Percentiles rank a stretch among this genome's conserved stretches.
phyloP scores from a whole-genome alignment of 2,329 filamentous ascomycete genomes.

The Cryphonectria radicalis region DNA sequence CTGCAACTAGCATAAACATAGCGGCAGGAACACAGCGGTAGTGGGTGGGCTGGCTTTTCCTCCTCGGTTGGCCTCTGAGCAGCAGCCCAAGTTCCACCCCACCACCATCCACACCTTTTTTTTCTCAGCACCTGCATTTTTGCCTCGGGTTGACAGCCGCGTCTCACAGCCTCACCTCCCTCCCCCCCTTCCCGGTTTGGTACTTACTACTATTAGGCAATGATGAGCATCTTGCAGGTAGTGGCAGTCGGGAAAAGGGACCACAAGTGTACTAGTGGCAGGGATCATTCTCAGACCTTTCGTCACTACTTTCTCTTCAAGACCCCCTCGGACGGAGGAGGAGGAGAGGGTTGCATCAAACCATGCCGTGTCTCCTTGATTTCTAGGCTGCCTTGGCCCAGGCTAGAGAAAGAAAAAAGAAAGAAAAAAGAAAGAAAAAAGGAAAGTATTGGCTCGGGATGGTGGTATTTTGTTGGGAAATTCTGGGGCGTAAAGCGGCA shows the following conservation, averaged over 20 bases:
- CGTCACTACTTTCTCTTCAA: not conserved
- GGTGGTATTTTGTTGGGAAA: not conserved
- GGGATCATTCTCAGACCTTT: not conserved
- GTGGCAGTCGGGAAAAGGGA: not conserved
- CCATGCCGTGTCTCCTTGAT: not conserved
- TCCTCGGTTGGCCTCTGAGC: conserved; percentile 3
- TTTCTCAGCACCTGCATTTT: conserved; percentile 4
- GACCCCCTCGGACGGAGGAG: not conserved
- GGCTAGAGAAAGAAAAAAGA: not conserved
- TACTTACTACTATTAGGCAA: not conserved
- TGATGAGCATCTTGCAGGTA: not conserved
- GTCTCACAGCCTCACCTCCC: conserved; percentile 7
- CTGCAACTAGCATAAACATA: not conserved
- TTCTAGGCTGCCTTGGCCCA: not conserved
- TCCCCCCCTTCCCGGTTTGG: not conserved
- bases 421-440: not conserved
- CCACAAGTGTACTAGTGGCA: not conserved
- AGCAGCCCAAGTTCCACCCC: not conserved
- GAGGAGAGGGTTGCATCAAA: not conserved
- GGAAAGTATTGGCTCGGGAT: not conserved
- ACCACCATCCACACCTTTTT: not conserved
- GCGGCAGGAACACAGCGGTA: not conserved
- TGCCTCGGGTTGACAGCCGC: conserved; percentile 14
- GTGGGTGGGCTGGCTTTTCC: not conserved
- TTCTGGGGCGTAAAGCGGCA: not conserved